Base-by-base conservation (phyloP, 495 filamentous ascomycete genomes). In the Aspergillus coremiiformis region DNA sequence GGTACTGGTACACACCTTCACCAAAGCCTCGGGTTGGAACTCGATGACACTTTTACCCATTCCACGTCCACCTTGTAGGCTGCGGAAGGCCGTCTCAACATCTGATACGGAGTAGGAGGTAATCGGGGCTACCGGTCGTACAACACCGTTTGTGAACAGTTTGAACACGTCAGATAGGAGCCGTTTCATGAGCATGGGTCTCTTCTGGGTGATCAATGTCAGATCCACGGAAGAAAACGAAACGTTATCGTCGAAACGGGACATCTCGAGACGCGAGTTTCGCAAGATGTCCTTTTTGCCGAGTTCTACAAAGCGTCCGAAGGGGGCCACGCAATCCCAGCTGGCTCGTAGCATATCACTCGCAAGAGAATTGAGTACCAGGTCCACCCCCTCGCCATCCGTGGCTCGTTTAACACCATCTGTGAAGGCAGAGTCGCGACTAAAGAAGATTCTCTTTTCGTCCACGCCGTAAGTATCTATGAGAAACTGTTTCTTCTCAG, bases 351-450 rank as follows among this genome's bases (percentile, higher is more conserved):
- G 63, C 0, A 75, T 60, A 53, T 78, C 75, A 9, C 75, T 74
- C 8, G 76, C 70, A 12, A 82, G 68, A 11, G 77, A 75, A 49
- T 81, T 78, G n/a, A 82, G 60, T 0, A 77, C 74, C 12, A 82
- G 68, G 43, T 81, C 77, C 21, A 81, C 76, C 12, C 80, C 78
- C 22, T 60, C 54, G n/a, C 76, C 72, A 80, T 75, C 17, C 2
- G 47, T 49, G 14, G 47, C 47, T 10, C 15, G 19, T 7, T 37
- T 7, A 5, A 49, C 22, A 6, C 22, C 32, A 4, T 24, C 20
- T 2, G 32, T 20, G 11, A 49, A 49, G 4, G 46, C 37, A n/a
- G 33, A 26, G 33, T 49, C 47, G 24, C 47, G 33, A 19, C 71
- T 78, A 42, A 71, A 66, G 49, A 82, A 78, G 42, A 83, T 81